Conservation (phyloP, 148 eudicot species). For the Arbutus unedo region DNA sequence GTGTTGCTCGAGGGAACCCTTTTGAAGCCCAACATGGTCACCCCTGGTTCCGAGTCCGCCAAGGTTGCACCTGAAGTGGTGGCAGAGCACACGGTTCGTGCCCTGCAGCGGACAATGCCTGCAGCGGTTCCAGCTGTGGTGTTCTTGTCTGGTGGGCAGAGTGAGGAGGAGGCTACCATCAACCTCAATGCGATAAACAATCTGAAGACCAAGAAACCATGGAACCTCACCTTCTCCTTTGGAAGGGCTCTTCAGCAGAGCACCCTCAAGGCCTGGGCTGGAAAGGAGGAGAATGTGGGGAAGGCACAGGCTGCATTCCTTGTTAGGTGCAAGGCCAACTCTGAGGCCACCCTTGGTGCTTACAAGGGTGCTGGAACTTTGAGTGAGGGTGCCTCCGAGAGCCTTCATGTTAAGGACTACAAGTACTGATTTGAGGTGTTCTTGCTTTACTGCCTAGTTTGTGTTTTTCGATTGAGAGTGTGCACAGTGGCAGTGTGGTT, state of each 20-base stretch:
- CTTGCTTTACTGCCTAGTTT: not conserved
- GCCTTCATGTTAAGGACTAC: constrained; percentile 96
- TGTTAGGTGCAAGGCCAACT: constrained; percentile 81
- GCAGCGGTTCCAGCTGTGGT: constrained; percentile 89
- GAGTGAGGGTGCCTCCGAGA: constrained; percentile 80
- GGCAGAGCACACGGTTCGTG: constrained; percentile 82
- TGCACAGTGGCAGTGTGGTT: not conserved
- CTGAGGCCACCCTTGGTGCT: constrained; percentile 84
- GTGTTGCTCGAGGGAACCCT: constrained; percentile 87
- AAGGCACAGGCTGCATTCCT: constrained; percentile 79
- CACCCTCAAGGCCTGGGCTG: constrained; percentile 92
- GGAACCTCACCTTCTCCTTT: constrained; percentile 82
- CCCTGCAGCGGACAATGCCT: constrained; percentile 85
- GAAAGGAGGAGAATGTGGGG: constrained; percentile 61
- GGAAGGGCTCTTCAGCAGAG: constrained; percentile 94
- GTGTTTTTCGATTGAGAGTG: not conserved
- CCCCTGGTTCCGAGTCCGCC: constrained; percentile 73
- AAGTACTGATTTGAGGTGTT: constrained; percentile 48
- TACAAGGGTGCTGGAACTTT: constrained; percentile 62
- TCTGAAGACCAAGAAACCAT: constrained; percentile 78
- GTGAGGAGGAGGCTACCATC: constrained; percentile 88
- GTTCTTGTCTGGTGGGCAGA: constrained; percentile 97
- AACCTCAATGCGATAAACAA: constrained; percentile 97
- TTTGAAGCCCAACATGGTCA: constrained; percentile 95
- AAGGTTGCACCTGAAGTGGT: constrained; percentile 80